Evolutionary conservation across 306 rosid genomes (phyloP).

Genomic region (Dryas octopetala): DNA sequence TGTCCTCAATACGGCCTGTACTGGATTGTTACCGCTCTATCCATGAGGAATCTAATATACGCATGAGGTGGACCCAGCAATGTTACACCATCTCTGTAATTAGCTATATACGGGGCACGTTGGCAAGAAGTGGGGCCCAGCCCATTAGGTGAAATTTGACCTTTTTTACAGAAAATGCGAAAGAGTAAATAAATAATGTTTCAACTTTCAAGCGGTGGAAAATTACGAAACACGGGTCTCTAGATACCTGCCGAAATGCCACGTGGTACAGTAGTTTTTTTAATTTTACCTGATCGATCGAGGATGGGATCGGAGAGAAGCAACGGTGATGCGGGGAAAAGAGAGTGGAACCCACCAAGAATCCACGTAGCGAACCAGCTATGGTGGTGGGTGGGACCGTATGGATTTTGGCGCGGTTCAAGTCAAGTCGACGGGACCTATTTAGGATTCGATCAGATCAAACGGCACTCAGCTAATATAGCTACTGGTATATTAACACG

Average conservation of each 20-base stretch:
- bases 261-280: not conserved
- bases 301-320: not conserved
- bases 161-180: not conserved
- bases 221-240: not conserved
- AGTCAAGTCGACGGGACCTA: not conserved
- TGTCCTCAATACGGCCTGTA: too few relatives aligned
- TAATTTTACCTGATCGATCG: too few relatives aligned
- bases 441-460: not conserved
- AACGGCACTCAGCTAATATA: not conserved
- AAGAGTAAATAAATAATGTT: not conserved
- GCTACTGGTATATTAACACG: not conserved
- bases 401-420: not conserved
- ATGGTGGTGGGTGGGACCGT: not conserved
- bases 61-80: conserved; percentile 34
- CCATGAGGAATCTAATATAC: conserved; percentile 21
- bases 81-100: conserved; percentile 24
- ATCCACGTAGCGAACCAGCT: not conserved
- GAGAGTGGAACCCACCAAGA: not conserved
- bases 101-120: conserved; percentile 36
- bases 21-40: not conserved
- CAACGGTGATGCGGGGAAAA: not conserved
- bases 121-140: conserved; percentile 18
- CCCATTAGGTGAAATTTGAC: conserved; percentile 33
- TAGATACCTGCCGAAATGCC: not conserved
- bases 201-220: not conserved